Evolutionary conservation across 108 stramenopile species (phyloP), one percentile per base, ranked within the genome.

Genomic region (Discostella stelligeroides): DNA sequence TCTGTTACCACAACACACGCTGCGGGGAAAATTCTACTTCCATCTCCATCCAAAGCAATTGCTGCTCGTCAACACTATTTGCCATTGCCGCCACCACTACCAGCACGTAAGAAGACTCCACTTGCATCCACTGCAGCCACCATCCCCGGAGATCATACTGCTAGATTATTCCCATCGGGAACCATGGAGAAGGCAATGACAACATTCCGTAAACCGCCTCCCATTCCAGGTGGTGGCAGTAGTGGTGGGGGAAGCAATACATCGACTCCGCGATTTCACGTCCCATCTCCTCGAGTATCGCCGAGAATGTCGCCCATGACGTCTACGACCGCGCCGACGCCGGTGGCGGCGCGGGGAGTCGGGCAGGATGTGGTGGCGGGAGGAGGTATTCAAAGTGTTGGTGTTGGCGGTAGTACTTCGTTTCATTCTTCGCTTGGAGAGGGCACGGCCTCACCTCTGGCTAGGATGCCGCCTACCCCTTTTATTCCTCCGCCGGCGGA

Each of bases 161-260:
- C 13, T 39, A 18, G 29, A 39, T n/a, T n/a, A n/a, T n/a, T n/a
- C n/a, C 64, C 38, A 40, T 14, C 38, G 40, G 34, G 15, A 58
- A 37, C 38, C 29, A 60, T 12, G 39, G 29, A 23, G 20, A 23
- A 34, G 34, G 34, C 34, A 5, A 34, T 6, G 6, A 18, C 63
- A 27, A 39, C 47, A 2, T 66, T 66, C 11, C 64, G 64, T 18
- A 66, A 53, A 25, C 64, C 64, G 9, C 64, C 64, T 53, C 64
- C 64, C n/a, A 51, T 66, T 47, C 47, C 23, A 9, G 37, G 23
- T 7, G 25, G 63, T 63, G 63, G 27, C 8, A 20, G 23, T 7
- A 20, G 63, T 63, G 63, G 27, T 14, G 53, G 53, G 21, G 27
- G 27, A 10, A 55, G 18, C 18, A 23, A 23, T 23, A 23, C 51